Evolutionary conservation across 1,139 yeast genomes (phyloP).

Genomic region (Pichia sp.): DNA sequence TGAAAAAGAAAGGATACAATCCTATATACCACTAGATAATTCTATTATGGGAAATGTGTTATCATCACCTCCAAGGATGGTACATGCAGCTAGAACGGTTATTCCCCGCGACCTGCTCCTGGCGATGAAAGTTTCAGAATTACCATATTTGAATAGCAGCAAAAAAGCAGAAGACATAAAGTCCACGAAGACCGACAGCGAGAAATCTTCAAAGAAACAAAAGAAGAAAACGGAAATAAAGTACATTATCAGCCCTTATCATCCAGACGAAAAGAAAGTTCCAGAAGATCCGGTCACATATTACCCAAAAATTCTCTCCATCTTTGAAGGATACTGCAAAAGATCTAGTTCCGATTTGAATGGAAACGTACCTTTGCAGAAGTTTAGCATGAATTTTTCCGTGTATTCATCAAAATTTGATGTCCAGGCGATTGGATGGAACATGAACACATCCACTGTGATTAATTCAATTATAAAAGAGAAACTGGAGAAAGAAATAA

Average conservation of each 20-base stretch:
- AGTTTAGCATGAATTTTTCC: not conserved
- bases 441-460: conserved; percentile 4
- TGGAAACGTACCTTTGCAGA: not conserved
- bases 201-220: not conserved
- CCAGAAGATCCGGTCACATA: conserved; percentile 10
- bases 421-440: conserved; percentile 7
- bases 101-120: conserved; percentile 22
- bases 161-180: no score
- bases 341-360: not conserved
- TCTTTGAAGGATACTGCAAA: conserved; percentile 2
- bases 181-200: not conserved
- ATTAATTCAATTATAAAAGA: conserved; percentile 7
- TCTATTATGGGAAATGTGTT: no score
- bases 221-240: not conserved
- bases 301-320: conserved; percentile 5
- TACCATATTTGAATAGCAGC: conserved; percentile 1
- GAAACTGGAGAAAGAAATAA: no score
- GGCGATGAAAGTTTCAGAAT: conserved; percentile 16
- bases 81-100: conserved; percentile 16
- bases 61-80: conserved; percentile 20
- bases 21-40: conserved; percentile 18
- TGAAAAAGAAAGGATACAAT: conserved; percentile 12
- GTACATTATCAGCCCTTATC: conserved; percentile 7
- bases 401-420: conserved; percentile 4
- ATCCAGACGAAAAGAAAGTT: conserved; percentile 7